Evolutionary conservation across 257 asterid genomes (phyloP), one percentile per base, ranked within the genome.

Genomic region (Euphrasia confusa): DNA sequence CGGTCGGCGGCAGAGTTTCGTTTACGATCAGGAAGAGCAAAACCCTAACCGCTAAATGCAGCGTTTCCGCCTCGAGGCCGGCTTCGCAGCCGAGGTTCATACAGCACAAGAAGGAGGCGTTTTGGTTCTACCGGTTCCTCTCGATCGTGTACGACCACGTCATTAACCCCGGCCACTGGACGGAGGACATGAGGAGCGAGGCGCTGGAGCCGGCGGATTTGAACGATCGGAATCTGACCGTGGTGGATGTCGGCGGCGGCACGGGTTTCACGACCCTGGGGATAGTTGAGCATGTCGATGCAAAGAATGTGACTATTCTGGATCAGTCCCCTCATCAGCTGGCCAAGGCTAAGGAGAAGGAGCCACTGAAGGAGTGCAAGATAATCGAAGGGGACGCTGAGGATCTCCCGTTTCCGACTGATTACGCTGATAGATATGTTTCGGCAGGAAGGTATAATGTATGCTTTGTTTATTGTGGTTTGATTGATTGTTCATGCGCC

Each of bases 301-400:
- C 96, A 7, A 84, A 92, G 84, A 92, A 92, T 74, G 96, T 89
- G n/a, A 89, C 99, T 7, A 89, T 92, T 87, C 96, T 92, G 10
- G 99, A 92, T 61, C 99, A 92, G 79, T 92, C 99, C 0, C 99
- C 99, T 10, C 97, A 89, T 58, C 99, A 92, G 83, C 91, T 92
- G 42, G 97, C 86, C 2, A 92, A 87, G 78, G 97, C 99, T 53
- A 84, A 88, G 83, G 47, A 80, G 74, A 92, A 92, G 82, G 95
- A 79, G 84, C 83, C 94, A 0, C 74, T 92, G 78, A 89, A 89
- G 77, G 96, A 87, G 17, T 92, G 99, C 74, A 84, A 68, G 68
- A 83, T 92, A 3, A 56, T 93, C 40, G 97, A 86, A 71, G 97
- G 99, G 54, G 99, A 93, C 71, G 99, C 97, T 1, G 97, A 93